Conservation (phyloP, 441 rosid genomes). For the Adansonia grandidieri region DNA sequence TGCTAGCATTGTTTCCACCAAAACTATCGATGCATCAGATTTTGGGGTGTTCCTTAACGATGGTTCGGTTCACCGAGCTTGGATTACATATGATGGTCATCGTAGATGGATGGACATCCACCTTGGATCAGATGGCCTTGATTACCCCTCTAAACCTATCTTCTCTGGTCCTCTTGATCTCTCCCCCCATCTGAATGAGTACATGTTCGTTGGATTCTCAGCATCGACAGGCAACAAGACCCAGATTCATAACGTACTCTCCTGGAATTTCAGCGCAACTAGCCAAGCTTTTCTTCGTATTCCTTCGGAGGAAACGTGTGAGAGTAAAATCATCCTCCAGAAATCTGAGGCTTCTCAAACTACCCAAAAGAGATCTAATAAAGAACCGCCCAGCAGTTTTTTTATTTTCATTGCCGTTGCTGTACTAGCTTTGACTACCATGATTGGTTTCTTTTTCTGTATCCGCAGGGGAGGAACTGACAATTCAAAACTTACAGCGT, state of each 20-base stretch:
- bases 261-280: conserved; percentile 53
- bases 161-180: conserved; percentile 51
- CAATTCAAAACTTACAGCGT: conserved; percentile 23
- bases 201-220: conserved; percentile 46
- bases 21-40: conserved; percentile 42
- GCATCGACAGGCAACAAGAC: conserved; percentile 42
- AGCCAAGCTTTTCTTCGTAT: conserved; percentile 53
- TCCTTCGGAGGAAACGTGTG: conserved; percentile 47
- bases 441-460: conserved; percentile 36
- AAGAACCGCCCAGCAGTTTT: conserved; percentile 38
- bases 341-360: not conserved
- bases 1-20: conserved; percentile 49
- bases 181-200: conserved; percentile 55
- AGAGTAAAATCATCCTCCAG: conserved; percentile 34
- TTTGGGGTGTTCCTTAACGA: conserved; percentile 45
- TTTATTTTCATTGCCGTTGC: conserved; percentile 46
- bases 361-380: conserved; percentile 19
- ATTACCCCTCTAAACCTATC: conserved; percentile 32
- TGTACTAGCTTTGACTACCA: conserved; percentile 36
- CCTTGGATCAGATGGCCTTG: conserved; percentile 35
- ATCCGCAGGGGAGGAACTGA: conserved; percentile 30
- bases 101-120: conserved; percentile 45
- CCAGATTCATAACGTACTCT: conserved; percentile 40
- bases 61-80: conserved; percentile 49
- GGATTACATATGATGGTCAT: conserved; percentile 45